These are phyloP conservation scores for Cercis canadensis DNA, from an alignment of 306 rosid species.

Conservation along the genomic window DNA sequence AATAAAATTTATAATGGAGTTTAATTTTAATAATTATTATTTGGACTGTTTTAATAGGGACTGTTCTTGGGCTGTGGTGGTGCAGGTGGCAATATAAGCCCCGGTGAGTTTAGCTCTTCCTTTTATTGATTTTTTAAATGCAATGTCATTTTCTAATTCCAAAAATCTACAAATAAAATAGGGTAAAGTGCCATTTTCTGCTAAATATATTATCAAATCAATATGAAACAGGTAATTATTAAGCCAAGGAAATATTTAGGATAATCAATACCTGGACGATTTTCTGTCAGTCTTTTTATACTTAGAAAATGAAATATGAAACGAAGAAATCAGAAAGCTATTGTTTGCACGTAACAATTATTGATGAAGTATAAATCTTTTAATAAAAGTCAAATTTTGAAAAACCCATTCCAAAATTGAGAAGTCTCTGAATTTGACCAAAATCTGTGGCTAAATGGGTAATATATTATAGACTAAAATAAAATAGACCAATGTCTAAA, in stretches of 20 bases:
- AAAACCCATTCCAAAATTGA: slow-evolving; percentile 24
- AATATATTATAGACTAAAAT: neutral
- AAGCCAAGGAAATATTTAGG: slow-evolving; percentile 2
- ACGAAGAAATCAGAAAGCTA: slow-evolving; percentile 16
- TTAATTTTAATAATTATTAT: slow-evolving; percentile 8
- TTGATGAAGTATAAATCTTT: neutral
- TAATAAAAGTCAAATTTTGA: slow-evolving; percentile 44
- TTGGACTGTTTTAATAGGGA: slow-evolving; percentile 56
- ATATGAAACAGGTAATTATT: neutral
- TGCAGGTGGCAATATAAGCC: slow-evolving; percentile 71
- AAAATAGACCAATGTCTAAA: slow-evolving; percentile 21
- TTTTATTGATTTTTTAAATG: slow-evolving; percentile 18
- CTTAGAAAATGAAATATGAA: slow-evolving; percentile 21
- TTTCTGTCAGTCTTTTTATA: neutral
- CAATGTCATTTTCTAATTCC: slow-evolving; percentile 7
- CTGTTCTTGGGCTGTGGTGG: slow-evolving; percentile 67
- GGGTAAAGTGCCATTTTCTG: neutral
- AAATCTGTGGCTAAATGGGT: slow-evolving; percentile 20
- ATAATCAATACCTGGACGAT: slow-evolving; percentile 6
- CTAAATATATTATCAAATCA: neutral
- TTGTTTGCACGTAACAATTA: slow-evolving; percentile 28
- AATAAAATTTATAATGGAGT: neutral
- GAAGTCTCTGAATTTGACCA: slow-evolving; percentile 43
- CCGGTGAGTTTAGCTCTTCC: slow-evolving; percentile 55
- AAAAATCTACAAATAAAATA: neutral